Base-by-base conservation (phyloP, 192 early-diverging fungal species). In the Dimargaris verticillata region DNA sequence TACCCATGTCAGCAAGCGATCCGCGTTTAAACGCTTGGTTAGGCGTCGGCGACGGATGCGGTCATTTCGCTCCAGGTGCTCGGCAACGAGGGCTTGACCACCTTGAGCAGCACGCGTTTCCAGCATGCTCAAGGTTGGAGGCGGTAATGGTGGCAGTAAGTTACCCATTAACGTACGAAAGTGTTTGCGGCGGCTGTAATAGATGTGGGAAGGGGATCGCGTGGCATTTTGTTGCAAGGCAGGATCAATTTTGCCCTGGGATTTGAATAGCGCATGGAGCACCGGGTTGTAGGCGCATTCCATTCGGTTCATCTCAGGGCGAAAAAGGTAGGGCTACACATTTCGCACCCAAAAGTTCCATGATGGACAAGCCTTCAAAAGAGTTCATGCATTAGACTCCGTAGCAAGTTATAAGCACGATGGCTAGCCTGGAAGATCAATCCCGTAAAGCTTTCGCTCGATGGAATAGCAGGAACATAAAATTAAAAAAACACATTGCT, bases 321-420 rank as follows among this genome's bases (percentile, higher is more conserved):
- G 63, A 51, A 51, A 66, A 61, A 63, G 49, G 63, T 55, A 72
- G 66, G 44, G 47, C 68, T 38, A 70, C 65, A n/a, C n/a, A n/a
- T n/a, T n/a, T n/a, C n/a, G n/a, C n/a, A n/a, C n/a, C n/a, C n/a
- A n/a, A n/a, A n/a, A n/a, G n/a, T n/a, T n/a, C n/a, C n/a, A n/a
- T n/a, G n/a, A n/a, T n/a, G n/a, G n/a, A n/a, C n/a, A n/a, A n/a
- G n/a, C n/a, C n/a, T n/a, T n/a, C n/a, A n/a, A n/a, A n/a, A n/a
- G n/a, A n/a, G n/a, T n/a, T n/a, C n/a, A n/a, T n/a, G n/a, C n/a
- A n/a, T n/a, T n/a, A n/a, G n/a, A n/a, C n/a, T n/a, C n/a, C n/a
- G n/a, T n/a, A n/a, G n/a, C n/a, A n/a, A n/a, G n/a, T n/a, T n/a
- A n/a, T n/a, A n/a, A n/a, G n/a, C n/a, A n/a, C n/a, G n/a, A n/a